These are phyloP conservation scores for Priceomyces melissophilus DNA, from an alignment of 805 yeast species.

Conservation along the genomic window DNA sequence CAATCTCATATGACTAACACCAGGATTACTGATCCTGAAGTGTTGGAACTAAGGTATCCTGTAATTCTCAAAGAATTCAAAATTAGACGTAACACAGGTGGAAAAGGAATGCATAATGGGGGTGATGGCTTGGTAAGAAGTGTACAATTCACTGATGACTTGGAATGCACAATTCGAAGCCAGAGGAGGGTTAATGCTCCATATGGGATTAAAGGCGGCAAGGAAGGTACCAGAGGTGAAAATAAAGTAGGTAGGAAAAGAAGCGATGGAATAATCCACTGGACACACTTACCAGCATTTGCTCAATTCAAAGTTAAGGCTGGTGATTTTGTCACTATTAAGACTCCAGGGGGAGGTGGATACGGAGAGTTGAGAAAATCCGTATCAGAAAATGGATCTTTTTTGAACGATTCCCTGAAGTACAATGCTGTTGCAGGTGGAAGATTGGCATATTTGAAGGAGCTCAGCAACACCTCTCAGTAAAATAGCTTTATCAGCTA, in stretches of 20 bases:
- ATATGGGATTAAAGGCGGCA: conserved; percentile 31
- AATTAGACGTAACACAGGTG: conserved; percentile 15
- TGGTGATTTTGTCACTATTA: conserved; percentile 66
- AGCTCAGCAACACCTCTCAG: no score
- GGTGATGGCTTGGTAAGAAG: conserved; percentile 21
- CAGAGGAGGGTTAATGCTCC: conserved; percentile 20
- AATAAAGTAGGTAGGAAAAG: conserved; percentile 23
- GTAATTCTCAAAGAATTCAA: conserved; percentile 12
- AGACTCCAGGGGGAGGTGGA: conserved; percentile 89
- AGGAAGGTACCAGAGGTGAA: conserved; percentile 36
- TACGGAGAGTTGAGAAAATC: conserved; percentile 44
- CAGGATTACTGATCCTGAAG: conserved; percentile 20
- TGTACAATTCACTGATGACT: conserved; percentile 15
- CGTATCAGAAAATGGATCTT: background rate
- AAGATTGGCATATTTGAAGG: no score
- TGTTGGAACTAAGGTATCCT: conserved; percentile 19
- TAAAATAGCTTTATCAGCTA: no score
- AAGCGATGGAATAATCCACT: conserved; percentile 19
- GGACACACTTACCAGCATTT: conserved; percentile 48
- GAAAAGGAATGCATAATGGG: conserved; percentile 17
- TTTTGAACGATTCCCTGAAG: background rate
- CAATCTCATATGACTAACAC: conserved; percentile 46
- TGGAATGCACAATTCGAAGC: conserved; percentile 17
- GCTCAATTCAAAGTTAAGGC: conserved; percentile 56
- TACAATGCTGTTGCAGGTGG: background rate